Base-by-base conservation (phyloP, 2,329 filamentous ascomycete species). In the Macroventuria anomochaeta region DNA sequence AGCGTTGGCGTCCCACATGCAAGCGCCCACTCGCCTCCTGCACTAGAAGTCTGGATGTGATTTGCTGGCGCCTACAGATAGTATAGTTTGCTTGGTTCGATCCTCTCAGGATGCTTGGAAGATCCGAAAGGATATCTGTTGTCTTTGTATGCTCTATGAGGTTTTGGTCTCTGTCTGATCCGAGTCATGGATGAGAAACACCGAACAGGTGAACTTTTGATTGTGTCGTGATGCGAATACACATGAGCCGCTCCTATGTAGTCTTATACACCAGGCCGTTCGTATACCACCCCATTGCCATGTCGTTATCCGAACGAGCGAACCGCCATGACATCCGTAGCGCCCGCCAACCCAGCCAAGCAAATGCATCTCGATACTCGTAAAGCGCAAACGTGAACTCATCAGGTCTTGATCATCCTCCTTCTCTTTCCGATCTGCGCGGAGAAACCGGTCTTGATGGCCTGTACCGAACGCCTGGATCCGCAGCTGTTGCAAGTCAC, bases 361-460 rank as follows among this genome's bases (percentile, higher is more conserved):
- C 60, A 55, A 54, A 64, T 62, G 57, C 57, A 61, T 60, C 55
- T 53, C 58, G 53, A 64, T 61, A 49, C 58, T 59, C 54, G 58
- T 65, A 42, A 63, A 64, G 52, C 48, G 46, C 57, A 51, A 62
- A 62, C 34, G 42, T 43, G 42, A 58, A 43, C 33, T 44, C 37
- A 51, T 83, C 92, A 96, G 78, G 84, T 56, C 47, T 56, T 89
- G 78, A 91, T 86, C 82, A 92, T 89, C 86, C 96, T 96, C 84
- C 88, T 95, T 85, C 95, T 89, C 89, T 97, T 97, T 77, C 95
- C 95, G 78, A 99, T 90, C 81, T 97, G 95, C 78, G 95, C 95
- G 72, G 93, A 96, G 92, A 99, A 99, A 92, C 95, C 95, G 58
- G 92, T 96, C 88, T 99, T 99, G 89, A 99, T 99, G 66, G 95